Base-by-base conservation (phyloP, 177 flowering plant species). In the Vitis hybrid region DNA sequence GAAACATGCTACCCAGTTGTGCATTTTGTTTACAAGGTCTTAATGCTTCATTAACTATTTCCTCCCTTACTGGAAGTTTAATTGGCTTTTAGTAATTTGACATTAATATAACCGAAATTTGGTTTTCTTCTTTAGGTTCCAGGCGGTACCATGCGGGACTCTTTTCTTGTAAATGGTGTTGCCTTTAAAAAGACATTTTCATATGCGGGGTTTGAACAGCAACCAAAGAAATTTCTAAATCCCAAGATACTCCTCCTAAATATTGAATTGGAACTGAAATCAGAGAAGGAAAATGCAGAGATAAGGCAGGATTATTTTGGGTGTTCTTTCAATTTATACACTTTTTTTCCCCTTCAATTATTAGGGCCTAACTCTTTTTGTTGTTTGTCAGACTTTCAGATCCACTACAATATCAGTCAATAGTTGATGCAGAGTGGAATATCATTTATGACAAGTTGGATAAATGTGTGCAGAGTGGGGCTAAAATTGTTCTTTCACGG, bases 341-440 rank as follows among this genome's bases (percentile, higher is more conserved):
- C 56, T n/a, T 48, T 64, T 26, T 56, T 8, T 12, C 18, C 2
- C 13, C 9, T 56, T 17, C 69, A 11, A n/a, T 68, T 68, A 39
- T 55, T 64, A 6, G 56, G 61, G n/a, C 60, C n/a, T 51, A 19
- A 57, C 14, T 55, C 6, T 2, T 51, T 57, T 64, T 45, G 23
- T 68, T 62, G 32, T 65, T 14, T 21, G 30, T 50, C 82, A 96
- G 98, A 71, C 88, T 96, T 48, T 75, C 97, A 50, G 99, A 96
- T 84, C 99, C 99, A 62, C 79, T 83, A 51, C 94, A 96, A 76
- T 96, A 96, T 78, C 98, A 96, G 75, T 94, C 98, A 45, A 96
- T 96, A 82, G 99, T 94, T 76, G 98, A 96, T 87, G 99, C 99
- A 13, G 99, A 96, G 78, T 96, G 99, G 99, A 96, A 96, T 81